These are phyloP conservation scores for Tetradesmus obliquus DNA, from an alignment of 139 green algal genomes.

Conservation along the genomic window DNA sequence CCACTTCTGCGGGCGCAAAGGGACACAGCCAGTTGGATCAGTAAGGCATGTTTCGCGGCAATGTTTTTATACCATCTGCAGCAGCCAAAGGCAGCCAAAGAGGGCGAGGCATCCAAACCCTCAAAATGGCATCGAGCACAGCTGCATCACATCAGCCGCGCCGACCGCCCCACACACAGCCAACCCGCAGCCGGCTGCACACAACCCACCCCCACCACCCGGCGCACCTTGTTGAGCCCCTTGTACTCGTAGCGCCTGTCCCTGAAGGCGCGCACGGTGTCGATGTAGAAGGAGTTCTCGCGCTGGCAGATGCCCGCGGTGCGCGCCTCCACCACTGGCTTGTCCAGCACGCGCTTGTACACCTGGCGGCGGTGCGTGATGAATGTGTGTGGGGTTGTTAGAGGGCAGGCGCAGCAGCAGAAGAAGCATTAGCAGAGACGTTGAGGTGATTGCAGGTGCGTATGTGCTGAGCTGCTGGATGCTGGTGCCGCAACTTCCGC, in stretches of 20 bases:
- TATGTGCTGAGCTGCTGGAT: background rate
- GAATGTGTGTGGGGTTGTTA: background rate
- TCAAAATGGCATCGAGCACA: background rate
- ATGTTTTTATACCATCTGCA: background rate
- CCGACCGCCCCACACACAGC: background rate
- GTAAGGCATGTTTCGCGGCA: background rate
- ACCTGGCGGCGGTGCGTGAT: constrained; percentile 62
- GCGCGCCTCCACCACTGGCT: constrained; percentile 88
- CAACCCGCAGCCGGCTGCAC: background rate
- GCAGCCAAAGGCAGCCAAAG: background rate
- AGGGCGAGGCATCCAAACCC: background rate
- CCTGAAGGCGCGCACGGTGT: constrained; percentile 96
- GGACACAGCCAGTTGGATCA: background rate
- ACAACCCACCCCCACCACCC: background rate
- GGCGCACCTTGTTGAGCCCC: constrained; percentile 88
- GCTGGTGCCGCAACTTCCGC: too few species aligned
- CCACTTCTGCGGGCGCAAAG: constrained; percentile 56
- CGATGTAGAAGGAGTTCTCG: constrained; percentile 98
- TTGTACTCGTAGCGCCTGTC: constrained; percentile 99
- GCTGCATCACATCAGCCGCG: background rate
- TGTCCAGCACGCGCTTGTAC: constrained; percentile 97
- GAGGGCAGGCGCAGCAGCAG: background rate
- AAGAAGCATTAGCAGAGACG: background rate
- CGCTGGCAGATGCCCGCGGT: constrained; percentile 92
- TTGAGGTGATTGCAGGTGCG: background rate